Base-by-base conservation (phyloP, 495 filamentous ascomycete species). In the Aspergillus leporis region DNA sequence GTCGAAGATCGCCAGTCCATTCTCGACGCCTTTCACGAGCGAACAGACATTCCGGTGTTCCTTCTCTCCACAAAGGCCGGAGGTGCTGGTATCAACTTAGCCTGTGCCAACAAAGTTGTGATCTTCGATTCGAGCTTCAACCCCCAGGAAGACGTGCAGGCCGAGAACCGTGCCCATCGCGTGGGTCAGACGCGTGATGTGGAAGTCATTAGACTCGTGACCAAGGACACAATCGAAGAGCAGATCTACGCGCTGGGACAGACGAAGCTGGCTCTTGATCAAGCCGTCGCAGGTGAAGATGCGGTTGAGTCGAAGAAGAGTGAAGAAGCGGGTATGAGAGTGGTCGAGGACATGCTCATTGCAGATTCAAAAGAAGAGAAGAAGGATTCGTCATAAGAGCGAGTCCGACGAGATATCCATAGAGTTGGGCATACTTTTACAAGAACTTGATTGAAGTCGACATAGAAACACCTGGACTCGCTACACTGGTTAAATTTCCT, bases 101-200 rank as follows among this genome's bases (percentile, higher is more conserved):
- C 91, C 13, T 90, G 87, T 43, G 95, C 94, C 3, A 98, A 98
- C 75, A 97, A 96, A 78, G 93, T 98, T 59, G 84, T 98, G 70
- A 93, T 98, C 66, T 97, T 98, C 67, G 94, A 98, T 72, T 90
- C 89, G 52, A 88, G 84, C 30, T 97, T 98, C 73, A 98, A 98
- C 64, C 94, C 94, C 0, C 94, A 98, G 70, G 92, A 97, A 56
- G 94, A 98, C 67, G 82, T 94, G 1, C 94, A 98, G 70, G 94
- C 94, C 0, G 93, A 97, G 74, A 97, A 98, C 68, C 89, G 94
- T 19, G 94, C 94, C 1, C 94, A 98, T 75, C 86, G 94, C 4
- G 90, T 98, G 12, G 95, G 94, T 1, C 94, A 98, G 71, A 92
- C 81, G 9, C 76, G 90, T 25, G 89, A 92, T 18, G 94, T 98